These are phyloP conservation scores for Asterophora lycoperdoides DNA, from an alignment of 768 basidiomycete species.

Conservation along the genomic window DNA sequence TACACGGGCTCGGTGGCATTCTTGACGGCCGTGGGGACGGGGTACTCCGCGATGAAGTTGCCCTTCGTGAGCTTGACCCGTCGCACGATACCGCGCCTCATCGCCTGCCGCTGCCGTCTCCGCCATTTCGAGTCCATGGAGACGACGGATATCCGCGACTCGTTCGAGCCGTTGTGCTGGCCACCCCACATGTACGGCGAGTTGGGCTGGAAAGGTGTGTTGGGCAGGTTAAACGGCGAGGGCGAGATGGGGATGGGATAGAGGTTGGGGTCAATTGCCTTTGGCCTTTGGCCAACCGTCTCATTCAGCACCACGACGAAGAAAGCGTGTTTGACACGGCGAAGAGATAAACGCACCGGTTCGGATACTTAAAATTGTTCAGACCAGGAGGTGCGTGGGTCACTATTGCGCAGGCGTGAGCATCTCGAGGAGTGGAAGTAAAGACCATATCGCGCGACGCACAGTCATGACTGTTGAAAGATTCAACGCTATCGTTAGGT, in stretches of 20 bases:
- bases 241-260: slow-evolving; percentile 20
- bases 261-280: slow-evolving; percentile 18
- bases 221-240: slow-evolving; percentile 19
- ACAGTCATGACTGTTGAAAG: slow-evolving; percentile 19
- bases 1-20: slow-evolving; percentile 81
- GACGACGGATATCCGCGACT: slow-evolving; percentile 47
- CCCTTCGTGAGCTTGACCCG: slow-evolving; percentile 91
- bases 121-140: slow-evolving; percentile 58
- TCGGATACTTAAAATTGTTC: slow-evolving; percentile 8
- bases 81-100: slow-evolving; percentile 84
- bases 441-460: not conserved
- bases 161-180: slow-evolving; percentile 13
- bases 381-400: slow-evolving; percentile 14
- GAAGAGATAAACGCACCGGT: slow-evolving; percentile 11
- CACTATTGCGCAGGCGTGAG: slow-evolving; percentile 2
- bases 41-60: slow-evolving; percentile 87
- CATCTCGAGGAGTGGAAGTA: not conserved
- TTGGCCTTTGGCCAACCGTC: slow-evolving; percentile 6
- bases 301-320: not conserved
- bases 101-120: slow-evolving; percentile 84
- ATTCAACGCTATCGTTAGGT: slow-evolving; percentile 19
- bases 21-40: slow-evolving; percentile 78
- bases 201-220: slow-evolving; percentile 18
- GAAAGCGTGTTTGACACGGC: not conserved
- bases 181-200: slow-evolving; percentile 17